A percentile compares a stretch with the other conserved stretches of the same genome.
Evolutionary conservation across 495 filamentous ascomycete genomes (phyloP).

Genomic region (Penicillium nucicola): DNA sequence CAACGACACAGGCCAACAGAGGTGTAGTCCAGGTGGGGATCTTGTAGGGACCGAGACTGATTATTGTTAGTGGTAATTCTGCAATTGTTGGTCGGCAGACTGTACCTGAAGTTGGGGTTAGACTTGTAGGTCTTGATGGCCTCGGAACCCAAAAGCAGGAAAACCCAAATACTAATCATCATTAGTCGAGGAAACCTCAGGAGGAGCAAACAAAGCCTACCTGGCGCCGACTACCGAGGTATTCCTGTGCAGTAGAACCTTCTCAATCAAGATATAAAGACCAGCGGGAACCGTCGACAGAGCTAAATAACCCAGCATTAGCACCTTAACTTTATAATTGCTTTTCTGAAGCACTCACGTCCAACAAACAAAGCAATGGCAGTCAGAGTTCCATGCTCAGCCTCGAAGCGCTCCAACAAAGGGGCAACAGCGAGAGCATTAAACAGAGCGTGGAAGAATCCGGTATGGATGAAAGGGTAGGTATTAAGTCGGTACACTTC

Average conservation of each 20-base stretch:
- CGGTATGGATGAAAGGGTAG: slow-evolving; percentile 82
- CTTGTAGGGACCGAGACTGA: slow-evolving; percentile 55
- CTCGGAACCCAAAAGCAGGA: slow-evolving; percentile 79
- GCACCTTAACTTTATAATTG: not conserved
- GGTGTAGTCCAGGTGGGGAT: slow-evolving; percentile 93
- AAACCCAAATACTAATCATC: slow-evolving; percentile 74
- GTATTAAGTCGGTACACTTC: slow-evolving; percentile 96
- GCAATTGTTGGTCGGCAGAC: not conserved
- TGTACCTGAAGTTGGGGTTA: slow-evolving; percentile 69
- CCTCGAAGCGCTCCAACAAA: slow-evolving; percentile 86
- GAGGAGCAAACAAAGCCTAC: slow-evolving; percentile 43
- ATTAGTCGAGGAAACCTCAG: slow-evolving; percentile 4
- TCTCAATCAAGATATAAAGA: slow-evolving; percentile 69
- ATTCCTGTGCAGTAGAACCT: slow-evolving; percentile 59
- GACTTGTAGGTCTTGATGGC: slow-evolving; percentile 73
- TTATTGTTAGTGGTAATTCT: slow-evolving; percentile 3
- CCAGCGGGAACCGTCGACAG: slow-evolving; percentile 75
- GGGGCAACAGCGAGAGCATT: slow-evolving; percentile 79
- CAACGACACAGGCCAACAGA: slow-evolving; percentile 65
- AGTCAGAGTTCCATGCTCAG: slow-evolving; percentile 88
- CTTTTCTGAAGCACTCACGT: slow-evolving; percentile 58
- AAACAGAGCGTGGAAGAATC: slow-evolving; percentile 73
- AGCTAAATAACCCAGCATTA: slow-evolving; percentile 43
- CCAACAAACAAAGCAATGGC: slow-evolving; percentile 81
- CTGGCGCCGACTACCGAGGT: slow-evolving; percentile 76